Evolutionary conservation across 2,329 filamentous ascomycete species (phyloP), one percentile per base, ranked within the genome.

Genomic region (Mycocentrospora acerina): DNA sequence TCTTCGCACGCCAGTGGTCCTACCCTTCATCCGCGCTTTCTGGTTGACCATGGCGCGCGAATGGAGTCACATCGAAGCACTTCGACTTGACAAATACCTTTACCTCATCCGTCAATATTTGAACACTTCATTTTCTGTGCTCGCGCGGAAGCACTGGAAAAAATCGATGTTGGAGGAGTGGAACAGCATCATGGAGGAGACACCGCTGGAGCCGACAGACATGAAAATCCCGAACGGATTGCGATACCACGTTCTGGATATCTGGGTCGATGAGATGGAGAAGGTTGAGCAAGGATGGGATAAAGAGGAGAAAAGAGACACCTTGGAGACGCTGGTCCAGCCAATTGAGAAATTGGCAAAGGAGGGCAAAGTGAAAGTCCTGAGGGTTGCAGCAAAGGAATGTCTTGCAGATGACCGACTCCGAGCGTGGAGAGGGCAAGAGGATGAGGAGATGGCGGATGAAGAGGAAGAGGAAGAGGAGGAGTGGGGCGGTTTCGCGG

Each of bases 221-320:
- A 55, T 59, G 35, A 82, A 80, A 57, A 80, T 94, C 1, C 86
- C 91, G 0, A 86, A 93, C 54, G 93, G 93, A 0, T 64, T 98
- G 64, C 74, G 89, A 47, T 83, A 95, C 66, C 93, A 98, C 69
- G 79, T 90, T 11, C 68, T 95, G 48, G 93, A 98, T 71, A 79
- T 97, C 37, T 97, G 87, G 81, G 79, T 95, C 7, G 93, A 97
- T 66, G 90, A 96, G 75, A 68, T 90, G 56, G 86, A 90, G 67
- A 84, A 83, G 60, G 79, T 82, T 24, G 79, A 82, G 36, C 56
- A 79, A 24, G 58, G 66, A 27, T 57, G 67, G 44, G 62, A 67
- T 34, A 53, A 62, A 42, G 57, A 66, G 36, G 53, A 64, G 37
- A 54, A 48, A 14, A 51, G 48, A 24, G 50, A 54, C 31, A 63